Conservation (phyloP, 192 early-diverging fungal species). For the Podila horticola region DNA sequence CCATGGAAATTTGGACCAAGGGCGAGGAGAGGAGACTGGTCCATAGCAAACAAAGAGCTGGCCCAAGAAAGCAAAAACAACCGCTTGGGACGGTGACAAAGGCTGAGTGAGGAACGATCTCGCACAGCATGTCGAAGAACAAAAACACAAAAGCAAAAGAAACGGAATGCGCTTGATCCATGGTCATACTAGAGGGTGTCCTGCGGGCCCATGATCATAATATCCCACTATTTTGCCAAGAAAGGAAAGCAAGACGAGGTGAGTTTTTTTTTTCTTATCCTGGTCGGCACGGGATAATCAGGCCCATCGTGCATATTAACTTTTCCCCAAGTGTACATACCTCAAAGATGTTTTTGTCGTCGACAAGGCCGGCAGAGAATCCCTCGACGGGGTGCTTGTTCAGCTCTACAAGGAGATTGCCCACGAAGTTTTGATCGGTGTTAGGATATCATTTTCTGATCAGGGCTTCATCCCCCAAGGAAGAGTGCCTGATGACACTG, state of each 20-base stretch:
- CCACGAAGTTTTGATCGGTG: background rate
- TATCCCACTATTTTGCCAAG: slow-evolving; percentile 73
- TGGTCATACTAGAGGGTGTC: slow-evolving; percentile 84
- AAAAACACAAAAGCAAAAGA: background rate
- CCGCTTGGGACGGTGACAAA: background rate
- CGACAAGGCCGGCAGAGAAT: slow-evolving; percentile 92
- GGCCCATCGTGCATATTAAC: too few species aligned
- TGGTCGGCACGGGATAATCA: too few species aligned
- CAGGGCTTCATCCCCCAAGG: too few species aligned
- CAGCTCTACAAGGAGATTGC: slow-evolving; percentile 68
- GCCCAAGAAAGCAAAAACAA: too few species aligned
- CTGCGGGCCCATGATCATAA: slow-evolving; percentile 90
- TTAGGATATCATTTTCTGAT: too few species aligned
- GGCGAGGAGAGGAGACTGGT: too few species aligned
- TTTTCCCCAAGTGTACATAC: slow-evolving; percentile 53
- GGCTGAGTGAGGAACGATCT: background rate
- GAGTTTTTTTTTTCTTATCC: too few species aligned
- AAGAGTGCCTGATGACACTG: too few species aligned
- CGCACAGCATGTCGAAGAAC: background rate
- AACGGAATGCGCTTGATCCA: slow-evolving; percentile 1
- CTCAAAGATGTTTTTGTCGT: slow-evolving; percentile 89
- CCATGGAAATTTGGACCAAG: too few species aligned
- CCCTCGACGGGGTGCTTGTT: slow-evolving; percentile 76
- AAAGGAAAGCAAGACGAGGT: slow-evolving; percentile 3
- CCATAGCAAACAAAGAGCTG: too few species aligned